Evolutionary conservation across 306 rosid genomes (phyloP), one percentile per base, ranked within the genome.

Genomic region (Malus asiatica): DNA sequence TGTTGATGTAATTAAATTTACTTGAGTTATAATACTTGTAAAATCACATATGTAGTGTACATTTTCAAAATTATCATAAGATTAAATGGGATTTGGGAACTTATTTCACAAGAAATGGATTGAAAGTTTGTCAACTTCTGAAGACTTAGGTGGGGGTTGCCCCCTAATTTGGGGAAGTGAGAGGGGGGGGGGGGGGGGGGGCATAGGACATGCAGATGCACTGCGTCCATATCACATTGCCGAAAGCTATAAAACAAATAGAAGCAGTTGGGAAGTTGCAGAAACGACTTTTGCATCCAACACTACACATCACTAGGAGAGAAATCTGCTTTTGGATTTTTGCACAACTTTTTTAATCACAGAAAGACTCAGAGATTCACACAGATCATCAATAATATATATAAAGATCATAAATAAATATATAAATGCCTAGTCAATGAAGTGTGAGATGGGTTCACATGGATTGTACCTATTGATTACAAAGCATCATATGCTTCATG

Each of bases 191-290:
- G 51, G n/a, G 30, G 23, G 23, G 30, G 23, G 23, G 53, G 48
- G 51, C 44, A 15, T 1, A 12, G 33, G 16, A 42, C 66, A 71
- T 68, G 77, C 72, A 71, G 73, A 35, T 51, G 55, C 20, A 5
- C 20, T 23, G 78, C 70, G 55, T 67, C 58, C 70, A 78, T 27
- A 62, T 85, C 74, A 64, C 81, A 74, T 83, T 83, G 81, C 74
- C 79, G 66, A 79, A 85, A 74, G 80, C 78, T 61, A 60, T 11
- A 22, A 72, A 66, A 66, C 75, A 84, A 76, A 78, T 48, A 52
- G 84, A 76, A 76, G 85, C 78, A 23, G 87, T 82, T 76, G 90
- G 79, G 87, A 81, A 80, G 87, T 66, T 87, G 83, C 81, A 71
- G 77, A 79, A 30, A 67, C 75, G 77, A 79, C 86, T 60, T 81